Percentiles rank a stretch among this genome's conserved stretches.
Conservation (phyloP, 2,329 filamentous ascomycete genomes). For the Aureobasidium vineae region DNA sequence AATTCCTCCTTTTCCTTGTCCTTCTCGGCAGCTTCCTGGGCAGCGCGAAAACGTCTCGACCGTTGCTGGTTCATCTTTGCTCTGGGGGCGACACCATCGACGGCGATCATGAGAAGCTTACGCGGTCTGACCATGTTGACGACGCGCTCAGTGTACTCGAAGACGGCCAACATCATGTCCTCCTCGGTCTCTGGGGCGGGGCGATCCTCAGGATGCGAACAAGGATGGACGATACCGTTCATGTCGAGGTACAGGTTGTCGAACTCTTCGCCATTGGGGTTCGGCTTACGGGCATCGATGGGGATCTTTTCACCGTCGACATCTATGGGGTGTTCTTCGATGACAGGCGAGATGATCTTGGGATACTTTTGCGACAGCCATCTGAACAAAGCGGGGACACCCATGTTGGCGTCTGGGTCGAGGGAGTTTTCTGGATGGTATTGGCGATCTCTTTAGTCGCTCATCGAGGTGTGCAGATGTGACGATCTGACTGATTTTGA, state of each 20-base stretch:
- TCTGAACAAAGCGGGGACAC: conserved; percentile 91
- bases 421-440: not conserved
- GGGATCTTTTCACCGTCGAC: conserved; percentile 84
- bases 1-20: conserved; percentile 88
- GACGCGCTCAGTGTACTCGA: conserved; percentile 97
- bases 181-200: conserved; percentile 91
- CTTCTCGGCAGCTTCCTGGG: conserved; percentile 91
- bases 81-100: conserved; percentile 94
- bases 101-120: conserved; percentile 95
- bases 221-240: conserved; percentile 99
- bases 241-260: conserved; percentile 98
- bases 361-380: conserved; percentile 98
- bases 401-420: conserved; percentile 58
- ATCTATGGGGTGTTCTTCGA: conserved; percentile 77
- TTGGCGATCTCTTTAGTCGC: not conserved
- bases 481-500: not conserved
- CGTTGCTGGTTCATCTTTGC: conserved; percentile 99
- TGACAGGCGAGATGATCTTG: conserved; percentile 90
- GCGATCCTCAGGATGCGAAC: conserved; percentile 92
- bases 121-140: conserved; percentile 98
- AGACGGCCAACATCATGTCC: conserved; percentile 99
- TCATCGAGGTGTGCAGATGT: not conserved
- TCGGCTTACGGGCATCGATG: conserved; percentile 77
- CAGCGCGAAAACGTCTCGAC: conserved; percentile 89
- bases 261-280: conserved; percentile 96